Percentiles rank a stretch among this genome's conserved stretches.
Evolutionary conservation across 2,329 filamentous ascomycete species (phyloP).

Genomic region (Ascomycota sp.): DNA sequence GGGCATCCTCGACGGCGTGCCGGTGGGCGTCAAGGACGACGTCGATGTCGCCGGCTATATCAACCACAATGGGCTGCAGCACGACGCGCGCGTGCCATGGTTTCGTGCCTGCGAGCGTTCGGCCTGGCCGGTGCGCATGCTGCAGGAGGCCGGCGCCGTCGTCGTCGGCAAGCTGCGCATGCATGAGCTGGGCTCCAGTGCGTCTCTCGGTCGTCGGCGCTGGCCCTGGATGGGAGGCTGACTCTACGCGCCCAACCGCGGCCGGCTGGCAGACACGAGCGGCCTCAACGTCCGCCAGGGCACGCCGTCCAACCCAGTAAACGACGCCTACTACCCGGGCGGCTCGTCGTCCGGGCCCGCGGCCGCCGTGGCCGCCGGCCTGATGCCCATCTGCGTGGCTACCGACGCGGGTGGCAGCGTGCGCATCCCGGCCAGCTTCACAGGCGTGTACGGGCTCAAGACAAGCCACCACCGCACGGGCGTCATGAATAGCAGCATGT

Average conservation of each 20-base stretch:
- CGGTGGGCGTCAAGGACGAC: conserved; percentile 71
- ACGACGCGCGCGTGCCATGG: conserved; percentile 30
- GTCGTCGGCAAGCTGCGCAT: conserved; percentile 59
- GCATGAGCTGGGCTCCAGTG: conserved; percentile 55
- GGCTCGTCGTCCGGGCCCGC: conserved; percentile 62
- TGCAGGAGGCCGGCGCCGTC: conserved; percentile 56
- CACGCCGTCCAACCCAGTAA: conserved; percentile 61
- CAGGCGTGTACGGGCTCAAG: conserved; percentile 68
- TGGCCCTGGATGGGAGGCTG: too few relatives aligned
- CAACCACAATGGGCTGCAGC: conserved; percentile 41
- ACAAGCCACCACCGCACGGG: conserved; percentile 52
- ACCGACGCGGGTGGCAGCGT: conserved; percentile 60
- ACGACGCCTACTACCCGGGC: conserved; percentile 56
- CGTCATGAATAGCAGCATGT: conserved; percentile 30
- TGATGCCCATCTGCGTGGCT: conserved; percentile 57
- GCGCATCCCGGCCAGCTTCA: conserved; percentile 54
- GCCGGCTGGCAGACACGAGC: conserved; percentile 37
- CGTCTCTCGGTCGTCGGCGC: too few relatives aligned
- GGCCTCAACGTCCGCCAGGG: conserved; percentile 58
- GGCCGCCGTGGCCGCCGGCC: conserved; percentile 47
- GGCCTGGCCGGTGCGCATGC: conserved; percentile 48
- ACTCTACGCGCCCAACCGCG: too few relatives aligned
- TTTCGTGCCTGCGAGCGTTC: conserved; percentile 34
- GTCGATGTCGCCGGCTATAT: conserved; percentile 50
- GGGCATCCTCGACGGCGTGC: conserved; percentile 60